A percentile compares a stretch with the other conserved stretches of the same genome.
These are phyloP conservation scores for Yarrowia sp. DNA, from an alignment of 805 yeast genomes.

Conservation along the genomic window DNA sequence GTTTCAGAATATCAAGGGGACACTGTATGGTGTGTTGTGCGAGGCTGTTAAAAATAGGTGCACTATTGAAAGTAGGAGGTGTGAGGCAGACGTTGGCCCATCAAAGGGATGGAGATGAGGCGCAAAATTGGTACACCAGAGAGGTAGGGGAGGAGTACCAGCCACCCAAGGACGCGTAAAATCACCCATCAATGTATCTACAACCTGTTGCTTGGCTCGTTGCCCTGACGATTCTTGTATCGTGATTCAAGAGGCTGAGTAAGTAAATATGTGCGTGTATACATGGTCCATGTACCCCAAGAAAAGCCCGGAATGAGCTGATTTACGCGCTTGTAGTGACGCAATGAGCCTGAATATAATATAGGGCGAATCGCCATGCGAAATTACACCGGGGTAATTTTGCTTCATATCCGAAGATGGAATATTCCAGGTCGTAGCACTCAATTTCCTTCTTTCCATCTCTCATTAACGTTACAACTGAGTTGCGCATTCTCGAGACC, in stretches of 20 bases:
- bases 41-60: constrained; percentile 16
- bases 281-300: neutral
- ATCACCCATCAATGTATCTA: no score
- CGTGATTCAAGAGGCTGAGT: neutral
- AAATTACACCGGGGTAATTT: neutral
- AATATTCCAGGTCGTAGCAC: neutral
- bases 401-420: neutral
- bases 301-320: neutral
- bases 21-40: constrained; percentile 1
- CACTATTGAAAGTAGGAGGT: constrained; percentile 3
- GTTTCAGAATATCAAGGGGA: constrained; percentile 14
- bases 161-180: neutral
- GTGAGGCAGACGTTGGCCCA: neutral
- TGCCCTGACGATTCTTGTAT: neutral
- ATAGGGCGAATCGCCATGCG: neutral
- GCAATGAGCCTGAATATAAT: neutral
- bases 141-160: neutral
- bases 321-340: neutral
- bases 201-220: no score
- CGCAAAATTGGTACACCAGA: neutral
- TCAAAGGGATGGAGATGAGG: neutral
- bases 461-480: constrained; percentile 4
- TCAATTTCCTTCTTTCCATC: neutral
- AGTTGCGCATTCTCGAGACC: constrained; percentile 3
- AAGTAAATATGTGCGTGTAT: neutral